Evolutionary conservation across 2,329 filamentous ascomycete genomes (phyloP).

Genomic region (Exophiala viscosa): DNA sequence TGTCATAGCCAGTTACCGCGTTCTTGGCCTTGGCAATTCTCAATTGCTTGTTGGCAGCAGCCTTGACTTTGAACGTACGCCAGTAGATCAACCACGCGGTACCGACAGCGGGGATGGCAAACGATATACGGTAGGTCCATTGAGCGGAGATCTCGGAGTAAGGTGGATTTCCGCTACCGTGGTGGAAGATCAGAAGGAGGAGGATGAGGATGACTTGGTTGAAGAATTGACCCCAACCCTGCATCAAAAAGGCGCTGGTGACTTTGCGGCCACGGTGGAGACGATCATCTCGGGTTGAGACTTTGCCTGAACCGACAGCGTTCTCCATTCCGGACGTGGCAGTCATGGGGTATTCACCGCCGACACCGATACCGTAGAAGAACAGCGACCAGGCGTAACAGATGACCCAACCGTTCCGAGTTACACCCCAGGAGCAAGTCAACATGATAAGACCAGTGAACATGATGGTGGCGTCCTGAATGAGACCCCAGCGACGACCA

Average conservation of each 20-base stretch:
- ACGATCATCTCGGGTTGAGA: slow-evolving; percentile 88
- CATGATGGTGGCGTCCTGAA: slow-evolving; percentile 94
- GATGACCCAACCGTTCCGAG: slow-evolving; percentile 90
- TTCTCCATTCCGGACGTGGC: slow-evolving; percentile 94
- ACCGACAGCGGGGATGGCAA: slow-evolving; percentile 83
- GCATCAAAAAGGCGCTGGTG: slow-evolving; percentile 94
- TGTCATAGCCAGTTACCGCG: slow-evolving; percentile 87
- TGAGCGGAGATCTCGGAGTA: slow-evolving; percentile 76
- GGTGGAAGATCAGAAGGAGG: slow-evolving; percentile 83
- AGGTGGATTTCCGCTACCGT: slow-evolving; percentile 68
- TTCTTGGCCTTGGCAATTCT: slow-evolving; percentile 77
- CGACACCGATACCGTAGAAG: slow-evolving; percentile 70
- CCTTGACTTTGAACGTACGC: slow-evolving; percentile 90
- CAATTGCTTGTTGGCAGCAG: slow-evolving; percentile 73
- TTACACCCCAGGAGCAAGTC: slow-evolving; percentile 82
- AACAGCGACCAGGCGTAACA: slow-evolving; percentile 95
- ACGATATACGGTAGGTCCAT: slow-evolving; percentile 88
- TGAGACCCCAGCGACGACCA: slow-evolving; percentile 89
- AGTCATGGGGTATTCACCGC: slow-evolving; percentile 75
- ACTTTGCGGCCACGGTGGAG: slow-evolving; percentile 94
- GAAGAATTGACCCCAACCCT: slow-evolving; percentile 94
- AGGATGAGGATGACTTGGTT: slow-evolving; percentile 90
- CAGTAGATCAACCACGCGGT: slow-evolving; percentile 96
- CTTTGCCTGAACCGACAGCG: slow-evolving; percentile 75
- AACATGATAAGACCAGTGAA: slow-evolving; percentile 88